These are phyloP conservation scores for Phytopythium helicoides DNA, from an alignment of 352 stramenopile species.

Conservation along the genomic window DNA sequence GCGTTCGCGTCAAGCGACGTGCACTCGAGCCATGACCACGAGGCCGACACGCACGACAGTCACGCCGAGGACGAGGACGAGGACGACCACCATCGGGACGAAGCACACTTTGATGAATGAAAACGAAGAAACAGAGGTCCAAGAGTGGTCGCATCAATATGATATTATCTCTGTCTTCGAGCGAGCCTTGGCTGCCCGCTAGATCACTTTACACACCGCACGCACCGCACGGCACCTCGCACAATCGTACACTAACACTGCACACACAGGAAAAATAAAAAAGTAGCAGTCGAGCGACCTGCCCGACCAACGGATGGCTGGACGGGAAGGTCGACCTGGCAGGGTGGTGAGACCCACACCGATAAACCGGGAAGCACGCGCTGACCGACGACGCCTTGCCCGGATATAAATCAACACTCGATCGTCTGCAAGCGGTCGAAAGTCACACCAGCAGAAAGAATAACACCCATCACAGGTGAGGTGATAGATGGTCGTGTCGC, in stretches of 20 bases:
- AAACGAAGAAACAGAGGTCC: not conserved
- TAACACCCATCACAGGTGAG: not conserved
- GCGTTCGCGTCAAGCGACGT: slow-evolving; percentile 14
- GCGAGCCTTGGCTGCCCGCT: not conserved
- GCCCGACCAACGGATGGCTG: not conserved
- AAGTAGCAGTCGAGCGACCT: not conserved
- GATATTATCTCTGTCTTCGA: slow-evolving; percentile 4
- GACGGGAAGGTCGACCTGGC: slow-evolving; percentile 5
- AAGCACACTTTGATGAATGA: slow-evolving; percentile 7
- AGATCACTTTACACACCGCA: too few relatives aligned
- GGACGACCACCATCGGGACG: slow-evolving; percentile 4
- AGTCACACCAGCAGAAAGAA: slow-evolving; percentile 2
- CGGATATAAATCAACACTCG: slow-evolving; percentile 17
- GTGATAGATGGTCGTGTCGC: not conserved
- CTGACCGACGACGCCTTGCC: slow-evolving; percentile 1
- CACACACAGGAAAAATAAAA: slow-evolving; percentile 4
- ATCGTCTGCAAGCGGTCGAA: slow-evolving; percentile 7
- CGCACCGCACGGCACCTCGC: too few relatives aligned
- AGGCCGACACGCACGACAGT: slow-evolving; percentile 3
- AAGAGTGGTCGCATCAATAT: slow-evolving; percentile 3
- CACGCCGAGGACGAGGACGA: slow-evolving; percentile 6
- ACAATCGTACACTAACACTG: slow-evolving; percentile 4
- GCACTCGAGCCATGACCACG: not conserved
- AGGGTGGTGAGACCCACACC: not conserved
- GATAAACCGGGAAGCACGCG: slow-evolving; percentile 1